Base-by-base conservation (phyloP, 176 grass and related monocot species). In the Musa acuminata region DNA sequence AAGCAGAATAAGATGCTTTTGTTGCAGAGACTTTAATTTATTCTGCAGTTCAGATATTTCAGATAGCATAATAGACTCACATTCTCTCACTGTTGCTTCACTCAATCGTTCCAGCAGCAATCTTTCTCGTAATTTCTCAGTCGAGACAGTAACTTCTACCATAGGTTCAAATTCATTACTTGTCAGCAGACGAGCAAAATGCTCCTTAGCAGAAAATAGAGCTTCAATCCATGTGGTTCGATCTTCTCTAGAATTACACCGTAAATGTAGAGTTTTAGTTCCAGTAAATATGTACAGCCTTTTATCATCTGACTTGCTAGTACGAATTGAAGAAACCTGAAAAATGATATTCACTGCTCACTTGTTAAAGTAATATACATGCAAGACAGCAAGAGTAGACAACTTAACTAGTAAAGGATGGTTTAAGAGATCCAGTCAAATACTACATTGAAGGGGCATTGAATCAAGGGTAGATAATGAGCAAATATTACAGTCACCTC, bases 291-390 rank as follows among this genome's bases (percentile, higher is more conserved):
- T 97, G 78, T 92, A 97, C 62, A 97, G 77, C 79, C 90, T 92
- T 87, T 97, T 97, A 55, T 97, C 93, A 90, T 97, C 93, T n/a
- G 93, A 97, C 72, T 90, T 97, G 87, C 93, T 97, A 63, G 82
- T 75, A 19, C 93, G 90, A 75, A 97, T 87, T 13, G 93, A 90
- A 10, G 93, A 97, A 55, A 97, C 90, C 93, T 97, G 80, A 85
- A 87, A 70, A 77, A 55, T 58, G 13, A 53, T 50, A 43, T 77
- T 52, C 49, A 77, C 20, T 52, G 43, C 59, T 76, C 58, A 51
- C 43, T 64, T 65, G 75, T 65, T 66, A 64, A 22, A 55, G 35
- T 43, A 43, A 43, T 10, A 73, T 13, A 55, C 20, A 25, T 11
- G 2, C 11, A 13, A 27, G 26, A 27, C 26, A 27, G 26, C 26